phyloP scores from a whole-genome alignment of 176 grass and related monocot genomes.

The maize (Zea mays) region DNA sequence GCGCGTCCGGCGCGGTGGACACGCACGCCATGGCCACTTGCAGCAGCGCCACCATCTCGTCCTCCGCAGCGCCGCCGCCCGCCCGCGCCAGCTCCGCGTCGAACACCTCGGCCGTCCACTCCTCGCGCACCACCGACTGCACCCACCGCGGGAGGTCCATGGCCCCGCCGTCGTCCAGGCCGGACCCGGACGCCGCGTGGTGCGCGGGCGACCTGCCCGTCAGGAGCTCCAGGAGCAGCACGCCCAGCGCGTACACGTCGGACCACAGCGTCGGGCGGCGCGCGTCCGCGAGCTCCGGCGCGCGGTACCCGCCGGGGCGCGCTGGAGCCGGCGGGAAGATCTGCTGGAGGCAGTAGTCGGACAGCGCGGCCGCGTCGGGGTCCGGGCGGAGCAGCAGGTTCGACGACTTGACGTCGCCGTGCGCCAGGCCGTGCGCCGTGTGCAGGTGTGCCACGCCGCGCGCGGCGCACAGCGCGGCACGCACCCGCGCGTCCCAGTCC shows the following conservation, averaged over 20 bases:
- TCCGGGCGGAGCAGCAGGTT: constrained; percentile 87
- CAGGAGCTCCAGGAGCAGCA: constrained; percentile 78
- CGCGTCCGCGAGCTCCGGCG: constrained; percentile 67
- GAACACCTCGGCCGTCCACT: constrained; percentile 98
- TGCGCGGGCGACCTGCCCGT: constrained; percentile 56
- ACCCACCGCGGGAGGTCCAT: constrained; percentile 87
- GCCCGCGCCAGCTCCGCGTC: constrained; percentile 65
- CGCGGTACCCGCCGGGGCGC: constrained; percentile 62
- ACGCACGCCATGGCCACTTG: constrained; percentile 92
- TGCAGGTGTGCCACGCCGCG: constrained; percentile 81
- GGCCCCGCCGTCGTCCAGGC: constrained; percentile 40
- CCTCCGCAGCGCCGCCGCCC: constrained; percentile 53
- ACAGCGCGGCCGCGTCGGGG: constrained; percentile 61
- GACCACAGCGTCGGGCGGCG: constrained; percentile 70
- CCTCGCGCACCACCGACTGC: constrained; percentile 92
- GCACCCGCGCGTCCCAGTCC: constrained; percentile 83
- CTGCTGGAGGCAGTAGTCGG: constrained; percentile 76
- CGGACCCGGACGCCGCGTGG: constrained; percentile 33
- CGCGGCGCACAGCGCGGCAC: constrained; percentile 62
- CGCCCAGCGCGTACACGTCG: constrained; percentile 82
- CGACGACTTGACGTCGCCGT: constrained; percentile 88
- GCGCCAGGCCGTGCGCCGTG: constrained; percentile 53
- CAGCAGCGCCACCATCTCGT: constrained; percentile 92
- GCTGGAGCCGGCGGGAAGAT: constrained; percentile 56
- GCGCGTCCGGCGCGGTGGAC: constrained; percentile 54